Percentiles rank a stretch among this genome's conserved stretches.
Evolutionary conservation across 768 basidiomycete species (phyloP).

Genomic region (Trametes coccinea): DNA sequence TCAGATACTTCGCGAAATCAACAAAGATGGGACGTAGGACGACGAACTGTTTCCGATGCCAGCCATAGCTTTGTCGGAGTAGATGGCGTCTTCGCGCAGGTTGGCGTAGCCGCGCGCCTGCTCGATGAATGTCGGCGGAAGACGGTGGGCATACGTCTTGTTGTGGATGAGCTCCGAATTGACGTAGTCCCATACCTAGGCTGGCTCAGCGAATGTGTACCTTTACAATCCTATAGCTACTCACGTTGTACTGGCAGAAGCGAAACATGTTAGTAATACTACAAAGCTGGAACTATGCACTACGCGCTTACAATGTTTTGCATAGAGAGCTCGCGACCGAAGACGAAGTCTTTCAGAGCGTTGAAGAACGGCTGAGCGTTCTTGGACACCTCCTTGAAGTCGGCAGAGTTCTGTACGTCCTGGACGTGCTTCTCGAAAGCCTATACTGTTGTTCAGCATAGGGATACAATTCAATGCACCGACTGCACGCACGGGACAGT

Average conservation of each 20-base stretch:
- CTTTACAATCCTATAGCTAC: conserved; percentile 24
- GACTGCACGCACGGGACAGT: conserved; percentile 48
- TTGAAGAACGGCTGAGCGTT: conserved; percentile 67
- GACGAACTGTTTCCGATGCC: conserved; percentile 78
- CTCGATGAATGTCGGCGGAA: conserved; percentile 76
- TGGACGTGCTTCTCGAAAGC: conserved; percentile 66
- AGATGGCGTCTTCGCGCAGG: conserved; percentile 78
- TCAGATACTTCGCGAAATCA: not conserved
- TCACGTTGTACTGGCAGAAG: conserved; percentile 66
- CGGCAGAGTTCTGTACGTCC: conserved; percentile 57
- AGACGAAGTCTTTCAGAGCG: conserved; percentile 66
- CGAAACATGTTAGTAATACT: conserved; percentile 17
- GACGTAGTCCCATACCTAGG: conserved; percentile 74
- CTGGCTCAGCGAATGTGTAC: not conserved
- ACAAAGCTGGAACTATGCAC: not conserved
- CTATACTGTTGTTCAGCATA: conserved; percentile 32
- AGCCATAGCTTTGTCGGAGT: conserved; percentile 58
- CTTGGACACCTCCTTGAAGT: conserved; percentile 63
- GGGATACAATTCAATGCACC: not conserved
- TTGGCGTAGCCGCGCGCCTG: conserved; percentile 76
- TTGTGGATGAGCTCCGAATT: conserved; percentile 79
- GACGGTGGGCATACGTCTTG: conserved; percentile 74
- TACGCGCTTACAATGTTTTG: conserved; percentile 62
- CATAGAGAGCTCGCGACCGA: conserved; percentile 63
- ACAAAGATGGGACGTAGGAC: conserved; percentile 33